Conservation (phyloP, 805 yeast genomes). For the Candida dajiaensis region DNA sequence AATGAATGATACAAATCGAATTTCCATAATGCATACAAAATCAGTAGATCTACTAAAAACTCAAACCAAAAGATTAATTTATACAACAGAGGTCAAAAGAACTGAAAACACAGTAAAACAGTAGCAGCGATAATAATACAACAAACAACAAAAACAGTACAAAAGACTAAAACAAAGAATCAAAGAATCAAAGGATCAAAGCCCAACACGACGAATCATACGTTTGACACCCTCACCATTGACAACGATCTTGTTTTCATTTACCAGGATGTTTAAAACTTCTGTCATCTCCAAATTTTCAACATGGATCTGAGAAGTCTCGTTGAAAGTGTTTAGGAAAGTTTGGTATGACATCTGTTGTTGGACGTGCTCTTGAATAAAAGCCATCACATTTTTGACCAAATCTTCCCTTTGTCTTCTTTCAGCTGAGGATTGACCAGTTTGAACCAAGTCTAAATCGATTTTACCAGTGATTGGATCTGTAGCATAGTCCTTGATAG, state of each 20-base stretch:
- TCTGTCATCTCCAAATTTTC: slow-evolving; percentile 70
- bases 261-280: slow-evolving; percentile 58
- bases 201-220: slow-evolving; percentile 33
- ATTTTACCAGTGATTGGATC: slow-evolving; percentile 96
- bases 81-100: not conserved
- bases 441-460: slow-evolving; percentile 95
- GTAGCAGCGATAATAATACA: not conserved
- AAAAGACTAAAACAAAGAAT: not conserved
- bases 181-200: too few relatives aligned
- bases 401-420: slow-evolving; percentile 72
- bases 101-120: not conserved
- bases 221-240: slow-evolving; percentile 71
- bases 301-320: slow-evolving; percentile 54
- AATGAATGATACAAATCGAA: too few relatives aligned
- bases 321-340: slow-evolving; percentile 57
- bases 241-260: slow-evolving; percentile 63
- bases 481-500: slow-evolving; percentile 96
- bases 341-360: slow-evolving; percentile 52
- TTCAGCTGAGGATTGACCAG: slow-evolving; percentile 89
- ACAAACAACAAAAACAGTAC: not conserved
- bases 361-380: slow-evolving; percentile 42
- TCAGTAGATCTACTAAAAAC: not conserved
- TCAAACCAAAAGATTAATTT: too few relatives aligned
- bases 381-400: slow-evolving; percentile 49
- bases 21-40: not conserved